Evolutionary conservation across 768 basidiomycete species (phyloP).

Genomic region (Antrodiella citrinella): DNA sequence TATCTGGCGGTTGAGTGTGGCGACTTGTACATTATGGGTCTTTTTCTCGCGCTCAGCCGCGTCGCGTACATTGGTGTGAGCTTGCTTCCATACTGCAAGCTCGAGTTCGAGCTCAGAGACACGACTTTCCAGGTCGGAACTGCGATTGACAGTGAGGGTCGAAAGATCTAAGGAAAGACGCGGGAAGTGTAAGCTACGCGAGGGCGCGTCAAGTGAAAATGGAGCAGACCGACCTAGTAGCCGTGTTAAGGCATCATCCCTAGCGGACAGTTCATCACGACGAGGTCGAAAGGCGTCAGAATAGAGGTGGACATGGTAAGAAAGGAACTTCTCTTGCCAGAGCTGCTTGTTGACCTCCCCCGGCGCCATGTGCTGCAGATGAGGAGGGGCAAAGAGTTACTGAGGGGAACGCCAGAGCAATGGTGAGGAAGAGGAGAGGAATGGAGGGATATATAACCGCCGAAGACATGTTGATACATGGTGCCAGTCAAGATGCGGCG

Average conservation of each 20-base stretch:
- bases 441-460: constrained; percentile 22
- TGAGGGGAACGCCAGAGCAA: constrained; percentile 14
- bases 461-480: constrained; percentile 22
- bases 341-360: constrained; percentile 54
- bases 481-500: constrained; percentile 16
- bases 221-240: constrained; percentile 40
- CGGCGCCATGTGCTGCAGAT: constrained; percentile 21
- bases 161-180: constrained; percentile 43
- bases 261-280: constrained; percentile 6
- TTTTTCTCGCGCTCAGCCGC: constrained; percentile 54
- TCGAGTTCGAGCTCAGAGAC: constrained; percentile 65
- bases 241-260: constrained; percentile 61
- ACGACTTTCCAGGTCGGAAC: constrained; percentile 54
- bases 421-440: constrained; percentile 13
- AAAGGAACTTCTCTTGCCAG: constrained; percentile 33
- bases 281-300: not conserved
- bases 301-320: not conserved
- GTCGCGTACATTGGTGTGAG: constrained; percentile 55
- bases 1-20: constrained; percentile 57
- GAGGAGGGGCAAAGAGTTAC: constrained; percentile 9
- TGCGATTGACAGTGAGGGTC: constrained; percentile 52
- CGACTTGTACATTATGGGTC: constrained; percentile 60
- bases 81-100: constrained; percentile 62
- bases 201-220: not conserved
- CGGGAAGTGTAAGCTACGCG: not conserved